Evolutionary conservation across 2,329 filamentous ascomycete genomes (phyloP).

Genomic region (Diaporthe nobilis): DNA sequence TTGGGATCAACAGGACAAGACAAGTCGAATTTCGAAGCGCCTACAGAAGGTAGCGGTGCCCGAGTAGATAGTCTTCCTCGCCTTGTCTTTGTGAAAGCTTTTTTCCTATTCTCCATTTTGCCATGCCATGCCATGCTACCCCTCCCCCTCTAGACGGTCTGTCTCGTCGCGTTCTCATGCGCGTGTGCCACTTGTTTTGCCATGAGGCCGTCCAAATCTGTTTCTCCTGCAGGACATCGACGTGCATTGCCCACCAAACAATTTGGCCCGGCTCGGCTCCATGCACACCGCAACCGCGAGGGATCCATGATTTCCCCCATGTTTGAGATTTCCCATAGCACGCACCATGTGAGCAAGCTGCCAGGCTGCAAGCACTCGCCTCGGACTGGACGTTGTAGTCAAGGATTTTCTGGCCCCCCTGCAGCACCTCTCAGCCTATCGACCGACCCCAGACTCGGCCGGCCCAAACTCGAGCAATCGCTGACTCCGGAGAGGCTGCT

Average conservation of each 20-base stretch:
- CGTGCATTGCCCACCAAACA: constrained; percentile 39
- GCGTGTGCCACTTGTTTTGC: constrained; percentile 19
- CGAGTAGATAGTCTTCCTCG: neutral
- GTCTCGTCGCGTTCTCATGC: constrained; percentile 33
- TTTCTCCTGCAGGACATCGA: constrained; percentile 25
- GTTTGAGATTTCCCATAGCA: constrained; percentile 30
- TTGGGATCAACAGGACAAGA: constrained; percentile 5
- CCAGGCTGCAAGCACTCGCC: constrained; percentile 22
- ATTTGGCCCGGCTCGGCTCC: constrained; percentile 3
- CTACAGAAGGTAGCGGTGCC: constrained; percentile 19
- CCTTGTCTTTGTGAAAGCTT: constrained; percentile 3
- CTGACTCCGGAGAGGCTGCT: neutral
- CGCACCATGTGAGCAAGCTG: constrained; percentile 15
- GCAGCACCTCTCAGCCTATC: constrained; percentile 40
- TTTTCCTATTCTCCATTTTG: constrained; percentile 1
- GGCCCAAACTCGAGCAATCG: constrained; percentile 23
- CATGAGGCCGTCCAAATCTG: constrained; percentile 24
- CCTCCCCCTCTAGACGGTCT: neutral
- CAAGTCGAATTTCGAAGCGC: constrained; percentile 10
- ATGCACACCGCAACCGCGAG: constrained; percentile 33
- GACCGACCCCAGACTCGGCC: constrained; percentile 35
- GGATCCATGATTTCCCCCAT: constrained; percentile 12
- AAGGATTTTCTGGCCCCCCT: neutral
- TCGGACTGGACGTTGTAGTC: constrained; percentile 8
- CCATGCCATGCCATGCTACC: neutral